A percentile compares a stretch with the other conserved stretches of the same genome.
Evolutionary conservation across 108 stramenopile species (phyloP).

Genomic region (Nitzschia sp.): DNA sequence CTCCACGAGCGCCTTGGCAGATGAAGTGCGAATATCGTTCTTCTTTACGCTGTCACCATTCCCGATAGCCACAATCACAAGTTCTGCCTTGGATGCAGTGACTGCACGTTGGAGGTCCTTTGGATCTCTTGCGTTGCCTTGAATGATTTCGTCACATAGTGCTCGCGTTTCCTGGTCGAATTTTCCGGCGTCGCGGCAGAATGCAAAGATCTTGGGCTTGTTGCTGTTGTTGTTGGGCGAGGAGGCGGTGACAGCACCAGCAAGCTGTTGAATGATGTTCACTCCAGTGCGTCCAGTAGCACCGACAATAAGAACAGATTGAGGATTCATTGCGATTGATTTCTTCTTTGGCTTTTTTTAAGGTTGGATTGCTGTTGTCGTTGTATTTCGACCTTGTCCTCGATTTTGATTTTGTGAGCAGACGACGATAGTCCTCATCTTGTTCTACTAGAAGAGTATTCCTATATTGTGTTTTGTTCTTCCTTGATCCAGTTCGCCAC

Average conservation of each 20-base stretch:
- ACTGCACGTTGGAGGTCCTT: slow-evolving; percentile 22
- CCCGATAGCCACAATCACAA: slow-evolving; percentile 22
- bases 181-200: slow-evolving; percentile 23
- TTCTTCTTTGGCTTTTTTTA: too few relatives aligned
- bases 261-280: slow-evolving; percentile 3
- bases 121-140: slow-evolving; percentile 15
- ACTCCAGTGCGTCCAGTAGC: slow-evolving; percentile 52
- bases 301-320: slow-evolving; percentile 44
- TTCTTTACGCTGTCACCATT: slow-evolving; percentile 7
- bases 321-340: too few relatives aligned
- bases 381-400: too few relatives aligned
- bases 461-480: too few relatives aligned
- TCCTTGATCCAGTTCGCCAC: too few relatives aligned
- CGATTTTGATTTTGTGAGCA: too few relatives aligned
- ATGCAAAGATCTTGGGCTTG: background rate
- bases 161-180: background rate
- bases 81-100: slow-evolving; percentile 3
- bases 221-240: background rate
- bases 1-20: slow-evolving; percentile 23
- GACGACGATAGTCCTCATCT: too few relatives aligned
- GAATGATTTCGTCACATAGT: slow-evolving; percentile 6
- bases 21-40: slow-evolving; percentile 14
- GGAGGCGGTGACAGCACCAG: background rate
- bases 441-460: too few relatives aligned
- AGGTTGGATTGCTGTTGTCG: too few relatives aligned